phyloP scores from a whole-genome alignment of 176 grass and related monocot genomes.

The Echinochloa phyllopogon region DNA sequence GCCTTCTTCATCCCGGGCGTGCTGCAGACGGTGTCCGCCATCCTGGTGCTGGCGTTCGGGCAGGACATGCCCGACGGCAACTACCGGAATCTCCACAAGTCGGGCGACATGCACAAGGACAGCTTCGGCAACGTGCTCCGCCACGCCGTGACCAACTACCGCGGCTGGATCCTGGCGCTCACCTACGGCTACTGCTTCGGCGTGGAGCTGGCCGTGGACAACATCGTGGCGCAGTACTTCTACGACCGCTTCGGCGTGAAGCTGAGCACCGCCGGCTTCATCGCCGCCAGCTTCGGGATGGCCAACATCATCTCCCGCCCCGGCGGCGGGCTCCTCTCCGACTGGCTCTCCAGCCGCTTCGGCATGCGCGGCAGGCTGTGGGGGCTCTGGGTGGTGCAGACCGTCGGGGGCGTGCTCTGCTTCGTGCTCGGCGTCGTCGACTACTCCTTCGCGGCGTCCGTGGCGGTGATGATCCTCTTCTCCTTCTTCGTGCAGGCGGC shows the following conservation, averaged over 20 bases:
- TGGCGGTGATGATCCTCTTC: slow-evolving; percentile 86
- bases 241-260: slow-evolving; percentile 86
- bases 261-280: slow-evolving; percentile 63
- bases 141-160: slow-evolving; percentile 74
- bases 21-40: slow-evolving; percentile 75
- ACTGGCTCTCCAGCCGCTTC: slow-evolving; percentile 64
- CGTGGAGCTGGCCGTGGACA: slow-evolving; percentile 88
- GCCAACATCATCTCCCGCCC: slow-evolving; percentile 84
- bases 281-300: slow-evolving; percentile 91
- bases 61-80: slow-evolving; percentile 93
- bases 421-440: slow-evolving; percentile 56
- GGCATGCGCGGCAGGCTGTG: slow-evolving; percentile 94
- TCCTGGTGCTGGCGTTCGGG: slow-evolving; percentile 68
- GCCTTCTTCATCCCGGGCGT: slow-evolving; percentile 93
- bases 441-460: slow-evolving; percentile 53
- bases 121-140: slow-evolving; percentile 77
- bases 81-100: slow-evolving; percentile 68
- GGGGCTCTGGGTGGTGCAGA: slow-evolving; percentile 86
- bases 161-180: slow-evolving; percentile 79
- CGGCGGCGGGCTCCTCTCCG: slow-evolving; percentile 68
- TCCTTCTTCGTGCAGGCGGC: slow-evolving; percentile 88
- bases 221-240: slow-evolving; percentile 95
- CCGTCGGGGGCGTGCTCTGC: slow-evolving; percentile 69
- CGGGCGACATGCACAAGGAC: slow-evolving; percentile 82
- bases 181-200: slow-evolving; percentile 97